A percentile compares a stretch with the other conserved stretches of the same genome.
These are phyloP conservation scores for Potentilla sterilis DNA, from an alignment of 306 rosid species.

Conservation along the genomic window DNA sequence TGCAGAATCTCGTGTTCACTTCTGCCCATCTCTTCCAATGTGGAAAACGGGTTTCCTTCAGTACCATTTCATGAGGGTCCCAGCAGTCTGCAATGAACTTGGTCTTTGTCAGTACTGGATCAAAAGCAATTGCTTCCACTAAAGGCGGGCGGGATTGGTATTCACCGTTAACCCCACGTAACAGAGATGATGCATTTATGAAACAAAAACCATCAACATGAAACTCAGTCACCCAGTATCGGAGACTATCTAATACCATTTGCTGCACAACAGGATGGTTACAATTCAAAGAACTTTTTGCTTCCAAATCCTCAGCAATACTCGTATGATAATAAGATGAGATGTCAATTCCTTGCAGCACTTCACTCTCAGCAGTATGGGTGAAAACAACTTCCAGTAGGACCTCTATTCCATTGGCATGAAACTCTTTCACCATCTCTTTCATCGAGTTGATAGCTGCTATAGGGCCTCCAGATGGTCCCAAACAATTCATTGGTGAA, in stretches of 20 bases:
- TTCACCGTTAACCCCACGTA: conserved; percentile 65
- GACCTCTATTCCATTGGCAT: conserved; percentile 84
- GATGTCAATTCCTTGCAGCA: conserved; percentile 79
- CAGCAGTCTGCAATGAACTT: conserved; percentile 79
- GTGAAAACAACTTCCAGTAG: conserved; percentile 86
- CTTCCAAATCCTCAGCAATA: conserved; percentile 34
- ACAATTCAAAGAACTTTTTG: conserved; percentile 56
- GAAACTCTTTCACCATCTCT: conserved; percentile 79
- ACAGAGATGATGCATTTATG: conserved; percentile 67
- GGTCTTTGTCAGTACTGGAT: conserved; percentile 71
- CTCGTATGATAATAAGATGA: conserved; percentile 51
- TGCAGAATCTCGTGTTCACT: conserved; percentile 59
- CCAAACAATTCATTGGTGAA: conserved; percentile 55
- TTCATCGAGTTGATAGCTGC: conserved; percentile 66
- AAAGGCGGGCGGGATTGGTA: conserved; percentile 75
- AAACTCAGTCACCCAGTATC: conserved; percentile 84
- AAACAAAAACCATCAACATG: conserved; percentile 92
- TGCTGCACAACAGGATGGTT: conserved; percentile 76
- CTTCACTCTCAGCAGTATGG: conserved; percentile 56
- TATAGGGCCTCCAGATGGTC: conserved; percentile 59
- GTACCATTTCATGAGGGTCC: conserved; percentile 55
- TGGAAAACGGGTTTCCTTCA: conserved; percentile 60
- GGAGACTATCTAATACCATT: conserved; percentile 74
- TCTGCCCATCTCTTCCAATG: conserved; percentile 99
- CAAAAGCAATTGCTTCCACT: conserved; percentile 82